Evolutionary conservation across 225 moss, liverwort and hornwort species (phyloP).

Genomic region (Physcomitrellopsis africana): DNA sequence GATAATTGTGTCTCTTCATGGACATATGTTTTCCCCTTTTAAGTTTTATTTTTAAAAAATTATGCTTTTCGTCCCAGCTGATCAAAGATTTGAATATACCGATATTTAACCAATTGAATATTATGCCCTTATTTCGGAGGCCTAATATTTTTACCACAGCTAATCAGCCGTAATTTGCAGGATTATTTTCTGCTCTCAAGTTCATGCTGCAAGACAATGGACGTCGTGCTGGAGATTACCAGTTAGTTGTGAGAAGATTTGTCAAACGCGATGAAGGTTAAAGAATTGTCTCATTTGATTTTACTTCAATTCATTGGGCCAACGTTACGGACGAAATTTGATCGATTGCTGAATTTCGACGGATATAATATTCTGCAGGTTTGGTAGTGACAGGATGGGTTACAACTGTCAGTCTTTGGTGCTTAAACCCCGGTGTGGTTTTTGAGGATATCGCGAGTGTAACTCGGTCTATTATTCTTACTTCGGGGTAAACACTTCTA

Average conservation of each 20-base stretch:
- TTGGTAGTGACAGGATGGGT: constrained; percentile 57
- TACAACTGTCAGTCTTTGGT: constrained; percentile 69
- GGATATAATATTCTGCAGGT: constrained; percentile 40
- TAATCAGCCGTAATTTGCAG: constrained; percentile 38
- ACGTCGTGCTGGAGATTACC: constrained; percentile 65
- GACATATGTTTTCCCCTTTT: neutral
- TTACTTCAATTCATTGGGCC: constrained; percentile 13
- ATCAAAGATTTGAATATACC: neutral
- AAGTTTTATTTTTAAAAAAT: neutral
- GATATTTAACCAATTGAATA: neutral
- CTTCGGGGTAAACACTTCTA: constrained; percentile 65
- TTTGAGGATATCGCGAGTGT: constrained; percentile 61
- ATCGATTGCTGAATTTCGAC: neutral
- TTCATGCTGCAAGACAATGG: constrained; percentile 65
- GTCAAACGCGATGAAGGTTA: constrained; percentile 68
- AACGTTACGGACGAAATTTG: constrained; percentile 1
- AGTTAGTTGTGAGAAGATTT: constrained; percentile 68
- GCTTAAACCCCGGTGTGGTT: constrained; percentile 74
- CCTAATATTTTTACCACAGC: neutral
- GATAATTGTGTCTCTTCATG: constrained; percentile 11
- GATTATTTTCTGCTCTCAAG: constrained; percentile 65
- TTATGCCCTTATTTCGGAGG: neutral
- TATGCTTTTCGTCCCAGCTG: neutral
- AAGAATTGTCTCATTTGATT: constrained; percentile 3
- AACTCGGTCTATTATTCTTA: constrained; percentile 69